Evolutionary conservation across 108 stramenopile genomes (phyloP), one percentile per base, ranked within the genome.

Genomic region (Conticribra weissflogii): DNA sequence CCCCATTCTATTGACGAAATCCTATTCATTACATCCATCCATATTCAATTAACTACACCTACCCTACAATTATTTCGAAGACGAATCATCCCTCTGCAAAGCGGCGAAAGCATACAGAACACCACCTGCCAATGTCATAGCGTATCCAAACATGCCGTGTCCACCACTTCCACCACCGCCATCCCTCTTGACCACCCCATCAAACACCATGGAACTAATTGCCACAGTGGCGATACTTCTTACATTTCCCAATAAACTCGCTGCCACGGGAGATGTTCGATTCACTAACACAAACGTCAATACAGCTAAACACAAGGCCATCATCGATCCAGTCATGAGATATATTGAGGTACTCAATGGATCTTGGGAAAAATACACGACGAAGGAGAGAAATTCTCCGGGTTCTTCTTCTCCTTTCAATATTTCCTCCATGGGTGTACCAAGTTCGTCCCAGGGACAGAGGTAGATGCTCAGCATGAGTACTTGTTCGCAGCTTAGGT

Each of bases 201-300:
- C 50, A 25, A 59, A 71, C 3, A 71, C 14, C n/a, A 71, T 22
- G 15, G 70, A 71, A 48, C 70, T 71, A 18, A 71, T 54, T 28
- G 59, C 59, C 45, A 71, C 70, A 21, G 70, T 71, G 12, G 59
- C 59, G 29, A 71, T 71, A 30, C 70, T 71, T n/a, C 70, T 57
- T 0, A 71, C 60, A 61, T 71, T 71, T 5, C 70, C 70, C 3
- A 71, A 53, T 24, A 71, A 55, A 52, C 70, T 71, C 2, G 70
- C 55, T 41, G 70, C 70, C 32, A 71, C 70, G 32, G 70, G 70
- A 44, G 70, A 71, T 34, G 70, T 71, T 60, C 51, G 19, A 53
- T 59, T 71, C 17, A 71, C 70, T 17, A 71, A 61, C 3, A 51
- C 49, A 51, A 71, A 71, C 0, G 70, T 71, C 52, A 71, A 31